Evolutionary conservation across 345 rosid species (phyloP).

Genomic region (Citrus glauca): DNA sequence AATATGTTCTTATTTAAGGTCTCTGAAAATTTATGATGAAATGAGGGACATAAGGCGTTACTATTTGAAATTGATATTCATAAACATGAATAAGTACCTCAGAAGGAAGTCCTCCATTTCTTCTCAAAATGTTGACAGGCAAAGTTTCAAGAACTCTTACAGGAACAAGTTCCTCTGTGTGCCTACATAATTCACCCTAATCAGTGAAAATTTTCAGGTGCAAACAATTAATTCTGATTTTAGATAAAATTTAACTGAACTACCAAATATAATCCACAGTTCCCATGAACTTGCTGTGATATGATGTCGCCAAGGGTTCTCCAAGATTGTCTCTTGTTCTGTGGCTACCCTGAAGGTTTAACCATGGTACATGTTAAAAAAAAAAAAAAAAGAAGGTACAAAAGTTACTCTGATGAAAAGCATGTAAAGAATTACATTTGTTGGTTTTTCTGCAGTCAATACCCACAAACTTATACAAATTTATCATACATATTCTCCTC

Average conservation of each 20-base stretch:
- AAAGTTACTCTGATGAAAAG: background rate
- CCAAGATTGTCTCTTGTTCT: slow-evolving; percentile 61
- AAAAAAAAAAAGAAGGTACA: background rate
- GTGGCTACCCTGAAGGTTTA: slow-evolving; percentile 50
- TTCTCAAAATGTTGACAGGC: slow-evolving; percentile 57
- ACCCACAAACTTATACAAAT: background rate
- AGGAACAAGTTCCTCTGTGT: slow-evolving; percentile 68
- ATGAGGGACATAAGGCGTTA: background rate
- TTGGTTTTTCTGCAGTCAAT: background rate
- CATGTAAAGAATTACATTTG: background rate
- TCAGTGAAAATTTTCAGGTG: slow-evolving; percentile 6
- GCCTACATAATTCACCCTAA: slow-evolving; percentile 46
- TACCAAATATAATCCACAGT: slow-evolving; percentile 98
- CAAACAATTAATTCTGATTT: background rate
- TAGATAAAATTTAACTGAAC: background rate
- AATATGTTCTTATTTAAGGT: background rate
- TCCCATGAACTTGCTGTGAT: slow-evolving; percentile 81
- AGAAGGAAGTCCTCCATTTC: slow-evolving; percentile 67
- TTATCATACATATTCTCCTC: too few relatives aligned
- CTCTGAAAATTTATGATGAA: background rate
- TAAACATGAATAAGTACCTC: slow-evolving; percentile 42
- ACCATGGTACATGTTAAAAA: slow-evolving; percentile 7
- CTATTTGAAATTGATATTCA: background rate
- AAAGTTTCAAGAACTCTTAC: slow-evolving; percentile 87
- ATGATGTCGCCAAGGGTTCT: slow-evolving; percentile 92